Evolutionary conservation across 768 basidiomycete species (phyloP), one percentile per base, ranked within the genome.

Genomic region (Rhizopogon vesiculosus): DNA sequence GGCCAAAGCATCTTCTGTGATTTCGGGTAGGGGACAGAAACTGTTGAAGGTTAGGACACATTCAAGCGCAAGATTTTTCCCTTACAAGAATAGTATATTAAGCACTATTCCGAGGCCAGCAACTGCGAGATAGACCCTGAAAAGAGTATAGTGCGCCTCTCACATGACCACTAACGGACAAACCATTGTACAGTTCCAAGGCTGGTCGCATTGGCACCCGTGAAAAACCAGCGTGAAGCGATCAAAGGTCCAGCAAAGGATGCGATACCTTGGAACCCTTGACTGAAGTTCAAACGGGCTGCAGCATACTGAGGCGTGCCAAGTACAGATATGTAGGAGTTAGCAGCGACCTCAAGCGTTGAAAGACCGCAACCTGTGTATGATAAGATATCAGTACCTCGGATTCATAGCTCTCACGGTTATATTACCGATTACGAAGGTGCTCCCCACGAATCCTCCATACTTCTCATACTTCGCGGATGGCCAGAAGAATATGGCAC

Each of bases 401-500:
- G 28, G 28, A 45, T 0, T 35, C 13, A 31, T 50, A 16, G 19
- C 19, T n/a, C 31, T 33, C 3, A 7, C 2, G 15, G 43, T 28
- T 42, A 38, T 53, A 72, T 61, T 55, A 82, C 82, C 83, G 51
- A 85, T 86, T 46, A 86, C 79, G 64, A 84, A 86, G 1, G 87
- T 89, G 65, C 83, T 84, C 25, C 83, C 83, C 33, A 90, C 85
- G 64, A 90, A 89, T 19, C 87, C 87, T 31, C 82, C 83, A 56
- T 86, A 90, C 61, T 78, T 82, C 52, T 74, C 73, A 64, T 77
- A 89, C 61, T 78, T 82, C 39, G 87, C 86, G 42, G 84, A 85
- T 16, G 87, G 86, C 88, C 87, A 89, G 75, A 89, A 90, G 68
- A 88, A 84, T 58, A 90, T 76, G 22, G 87, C 88, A 48, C 89